Base-by-base conservation (phyloP, 2,329 filamentous ascomycete genomes). In the Diplodia seriata region DNA sequence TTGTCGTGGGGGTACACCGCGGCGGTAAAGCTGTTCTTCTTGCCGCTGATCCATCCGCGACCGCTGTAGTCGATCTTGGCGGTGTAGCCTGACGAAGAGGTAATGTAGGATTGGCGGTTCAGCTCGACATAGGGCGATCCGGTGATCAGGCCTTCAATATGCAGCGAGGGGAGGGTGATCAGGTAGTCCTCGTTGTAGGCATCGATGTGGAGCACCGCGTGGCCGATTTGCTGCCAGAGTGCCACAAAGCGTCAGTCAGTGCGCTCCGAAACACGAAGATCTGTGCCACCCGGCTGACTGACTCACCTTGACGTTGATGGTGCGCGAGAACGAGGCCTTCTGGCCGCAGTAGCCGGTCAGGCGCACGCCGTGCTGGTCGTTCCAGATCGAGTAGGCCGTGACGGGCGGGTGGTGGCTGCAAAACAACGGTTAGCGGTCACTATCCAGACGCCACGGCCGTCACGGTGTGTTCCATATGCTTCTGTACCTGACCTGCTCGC, bases 1-100 rank as follows among this genome's bases (percentile, higher is more conserved):
- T 81, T 88, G 70, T 84, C 86, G 70, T 82, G 88, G 81, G 79
- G 91, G 81, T 91, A 93, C 68, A 98, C 78, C 29, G 84, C 85
- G 15, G 93, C 94, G 14, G 84, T 88, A 77, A 98, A 93, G 68
- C 86, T 91, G 82, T 98, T 98, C 84, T 97, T 97, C 85, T 97
- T 97, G 72, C 94, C 95, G 55, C 91, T 93, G 11, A 99, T 81
- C 94, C 94, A 99, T 68, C 94, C 94, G 78, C 93, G 94, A 74
- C 94, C 94, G 70, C 89, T 91, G 83, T 97, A 99, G 77, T 97
- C 93, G 75, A 98, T 91, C 82, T 93, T 94, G 71, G 92, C 87
- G 4, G 93, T 91, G 82, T 90, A 97, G 65, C 95, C 94, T 2
- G 90, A 91, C 29, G 91, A 95, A 71, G 92, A 95, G 67, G 89